Conservation (phyloP, 2,329 filamentous ascomycete species). For the Alternaria tenuissima region DNA sequence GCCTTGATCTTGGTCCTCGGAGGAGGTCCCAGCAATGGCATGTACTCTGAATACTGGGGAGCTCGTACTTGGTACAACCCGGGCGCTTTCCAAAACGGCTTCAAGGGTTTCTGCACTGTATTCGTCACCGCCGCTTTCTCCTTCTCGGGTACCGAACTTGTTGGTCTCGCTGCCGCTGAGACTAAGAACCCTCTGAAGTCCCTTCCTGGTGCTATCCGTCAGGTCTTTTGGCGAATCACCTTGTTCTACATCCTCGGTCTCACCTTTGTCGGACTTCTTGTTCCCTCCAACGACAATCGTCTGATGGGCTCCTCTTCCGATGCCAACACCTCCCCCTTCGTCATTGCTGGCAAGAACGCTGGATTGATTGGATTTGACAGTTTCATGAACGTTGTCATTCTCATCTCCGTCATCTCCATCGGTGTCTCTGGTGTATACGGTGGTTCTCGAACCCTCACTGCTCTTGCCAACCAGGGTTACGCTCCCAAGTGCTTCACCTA, state of each 20-base stretch:
- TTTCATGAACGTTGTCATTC: constrained; percentile 73
- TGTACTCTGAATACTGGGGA: constrained; percentile 63
- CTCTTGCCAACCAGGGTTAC: constrained; percentile 65
- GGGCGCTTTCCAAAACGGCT: constrained; percentile 63
- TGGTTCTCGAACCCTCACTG: constrained; percentile 65
- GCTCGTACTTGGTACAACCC: constrained; percentile 68
- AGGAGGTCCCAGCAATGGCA: constrained; percentile 60
- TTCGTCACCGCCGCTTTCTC: constrained; percentile 71
- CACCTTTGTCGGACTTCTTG: constrained; percentile 55
- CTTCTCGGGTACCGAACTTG: constrained; percentile 69
- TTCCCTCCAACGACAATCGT: constrained; percentile 42
- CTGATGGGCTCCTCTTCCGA: constrained; percentile 49
- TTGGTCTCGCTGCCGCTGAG: constrained; percentile 68
- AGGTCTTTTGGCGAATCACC: constrained; percentile 59
- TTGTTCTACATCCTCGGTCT: constrained; percentile 57
- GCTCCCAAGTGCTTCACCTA: constrained; percentile 80
- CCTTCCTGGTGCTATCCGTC: constrained; percentile 55
- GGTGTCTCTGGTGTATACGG: constrained; percentile 68
- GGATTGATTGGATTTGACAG: constrained; percentile 68
- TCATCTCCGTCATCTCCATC: constrained; percentile 67
- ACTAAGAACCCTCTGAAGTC: constrained; percentile 63
- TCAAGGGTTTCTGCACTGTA: constrained; percentile 70
- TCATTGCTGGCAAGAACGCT: constrained; percentile 69
- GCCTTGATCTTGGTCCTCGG: constrained; percentile 64
- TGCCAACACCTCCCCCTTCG: constrained; percentile 67